Evolutionary conservation across 305 asterid species (phyloP).

Genomic region (Fraxinus nigra): DNA sequence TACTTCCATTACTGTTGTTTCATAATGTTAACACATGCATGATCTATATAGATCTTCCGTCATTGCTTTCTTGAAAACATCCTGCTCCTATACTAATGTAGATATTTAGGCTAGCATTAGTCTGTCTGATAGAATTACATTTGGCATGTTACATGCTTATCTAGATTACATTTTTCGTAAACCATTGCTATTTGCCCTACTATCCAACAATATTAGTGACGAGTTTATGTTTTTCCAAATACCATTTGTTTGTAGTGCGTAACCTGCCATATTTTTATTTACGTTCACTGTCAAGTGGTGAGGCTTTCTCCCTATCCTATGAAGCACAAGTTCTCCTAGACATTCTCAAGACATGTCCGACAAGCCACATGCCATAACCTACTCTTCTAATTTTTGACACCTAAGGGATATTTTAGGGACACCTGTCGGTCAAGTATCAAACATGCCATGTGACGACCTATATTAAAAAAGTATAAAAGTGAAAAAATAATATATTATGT

Average conservation of each 20-base stretch:
- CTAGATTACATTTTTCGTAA: neutral
- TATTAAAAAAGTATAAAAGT: neutral
- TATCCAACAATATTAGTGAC: neutral
- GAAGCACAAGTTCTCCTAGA: neutral
- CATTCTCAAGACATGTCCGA: neutral
- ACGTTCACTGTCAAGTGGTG: neutral
- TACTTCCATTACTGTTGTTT: neutral
- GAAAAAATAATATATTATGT: no score
- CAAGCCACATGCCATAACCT: neutral
- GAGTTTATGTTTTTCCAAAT: neutral
- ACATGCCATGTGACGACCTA: neutral
- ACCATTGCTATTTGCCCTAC: neutral
- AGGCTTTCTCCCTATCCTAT: neutral
- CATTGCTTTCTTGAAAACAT: neutral
- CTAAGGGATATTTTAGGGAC: neutral
- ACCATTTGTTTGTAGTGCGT: neutral
- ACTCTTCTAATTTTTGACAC: neutral
- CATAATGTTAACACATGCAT: neutral
- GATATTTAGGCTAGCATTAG: neutral
- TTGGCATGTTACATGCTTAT: neutral
- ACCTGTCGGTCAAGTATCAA: neutral
- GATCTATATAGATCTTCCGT: neutral
- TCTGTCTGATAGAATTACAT: neutral
- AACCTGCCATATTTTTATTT: neutral
- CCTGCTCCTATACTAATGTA: neutral